phyloP scores from a whole-genome alignment of 805 yeast genomes.

The Vanderwaltozyma verrucispora region DNA sequence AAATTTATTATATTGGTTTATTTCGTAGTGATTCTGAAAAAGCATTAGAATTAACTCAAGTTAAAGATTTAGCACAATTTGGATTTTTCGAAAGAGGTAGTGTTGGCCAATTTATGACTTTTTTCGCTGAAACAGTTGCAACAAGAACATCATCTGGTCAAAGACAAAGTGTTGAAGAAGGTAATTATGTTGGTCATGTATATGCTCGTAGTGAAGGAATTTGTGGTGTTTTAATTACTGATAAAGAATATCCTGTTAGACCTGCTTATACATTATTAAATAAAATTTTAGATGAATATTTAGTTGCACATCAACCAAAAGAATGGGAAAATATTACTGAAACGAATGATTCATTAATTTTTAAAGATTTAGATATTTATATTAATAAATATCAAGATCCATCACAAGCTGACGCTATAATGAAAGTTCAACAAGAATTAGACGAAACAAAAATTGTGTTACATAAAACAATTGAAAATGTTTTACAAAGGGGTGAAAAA shows the following conservation, averaged over 20 bases:
- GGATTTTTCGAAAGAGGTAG: conserved; percentile 78
- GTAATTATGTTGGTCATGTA: conserved; percentile 82
- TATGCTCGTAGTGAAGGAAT: conserved; percentile 84
- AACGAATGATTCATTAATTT: conserved; percentile 27
- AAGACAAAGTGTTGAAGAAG: conserved; percentile 91
- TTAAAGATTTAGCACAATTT: conserved; percentile 75
- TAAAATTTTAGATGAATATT: conserved; percentile 83
- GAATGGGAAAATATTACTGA: conserved; percentile 53
- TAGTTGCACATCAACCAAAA: conserved; percentile 64
- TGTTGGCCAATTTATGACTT: conserved; percentile 89
- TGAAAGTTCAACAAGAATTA: conserved; percentile 95
- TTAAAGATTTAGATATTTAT: conserved; percentile 51
- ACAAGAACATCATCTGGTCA: conserved; percentile 82
- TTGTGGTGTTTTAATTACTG: conserved; percentile 86
- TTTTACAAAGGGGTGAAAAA: conserved; percentile 92
- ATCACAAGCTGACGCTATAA: conserved; percentile 87
- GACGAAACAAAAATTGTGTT: conserved; percentile 95
- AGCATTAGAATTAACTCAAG: conserved; percentile 67
- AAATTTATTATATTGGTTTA: conserved; percentile 83
- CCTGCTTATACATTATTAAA: conserved; percentile 92
- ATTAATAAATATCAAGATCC: conserved; percentile 90
- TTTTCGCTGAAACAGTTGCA: conserved; percentile 84
- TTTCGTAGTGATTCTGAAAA: conserved; percentile 50
- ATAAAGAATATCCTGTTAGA: conserved; percentile 91
- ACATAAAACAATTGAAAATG: conserved; percentile 91